phyloP scores from a whole-genome alignment of 2,329 filamentous ascomycete genomes.

The Trichophyton benhamiae region DNA sequence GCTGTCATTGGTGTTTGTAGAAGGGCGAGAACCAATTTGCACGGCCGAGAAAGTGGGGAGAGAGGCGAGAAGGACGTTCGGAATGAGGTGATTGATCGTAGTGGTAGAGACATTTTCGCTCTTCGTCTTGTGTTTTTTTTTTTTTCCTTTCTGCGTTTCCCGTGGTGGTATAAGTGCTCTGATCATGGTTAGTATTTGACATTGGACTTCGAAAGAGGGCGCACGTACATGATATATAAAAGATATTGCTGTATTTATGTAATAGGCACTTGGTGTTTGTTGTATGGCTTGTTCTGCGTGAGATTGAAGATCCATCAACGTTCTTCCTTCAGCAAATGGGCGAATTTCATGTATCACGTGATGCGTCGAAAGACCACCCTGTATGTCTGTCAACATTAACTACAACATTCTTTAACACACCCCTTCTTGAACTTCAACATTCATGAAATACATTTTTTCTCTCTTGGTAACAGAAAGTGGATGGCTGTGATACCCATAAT shows the following conservation, averaged over 20 bases:
- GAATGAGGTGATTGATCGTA: slow-evolving; percentile 53
- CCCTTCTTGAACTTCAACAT: not conserved
- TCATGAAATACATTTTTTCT: no score
- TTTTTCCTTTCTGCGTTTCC: not conserved
- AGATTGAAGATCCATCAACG: not conserved
- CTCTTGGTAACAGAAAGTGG: not conserved
- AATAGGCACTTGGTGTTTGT: not conserved
- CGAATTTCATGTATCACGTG: not conserved
- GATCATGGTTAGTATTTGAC: not conserved
- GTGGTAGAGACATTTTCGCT: slow-evolving; percentile 26
- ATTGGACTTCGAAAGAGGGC: not conserved
- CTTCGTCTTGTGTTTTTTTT: not conserved
- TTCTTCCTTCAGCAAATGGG: not conserved
- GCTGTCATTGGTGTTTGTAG: slow-evolving; percentile 70
- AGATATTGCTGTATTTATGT: not conserved
- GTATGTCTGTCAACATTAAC: not conserved
- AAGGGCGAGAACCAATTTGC: slow-evolving; percentile 73
- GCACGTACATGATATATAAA: not conserved
- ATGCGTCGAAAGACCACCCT: not conserved
- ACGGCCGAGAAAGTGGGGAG: slow-evolving; percentile 63
- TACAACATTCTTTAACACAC: not conserved
- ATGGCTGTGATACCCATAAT: not conserved
- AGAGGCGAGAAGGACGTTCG: slow-evolving; percentile 88
- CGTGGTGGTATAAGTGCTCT: not conserved
- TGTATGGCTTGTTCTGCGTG: not conserved